These are phyloP conservation scores for Penicillium thymicola DNA, from an alignment of 2,329 filamentous ascomycete species.

Conservation along the genomic window DNA sequence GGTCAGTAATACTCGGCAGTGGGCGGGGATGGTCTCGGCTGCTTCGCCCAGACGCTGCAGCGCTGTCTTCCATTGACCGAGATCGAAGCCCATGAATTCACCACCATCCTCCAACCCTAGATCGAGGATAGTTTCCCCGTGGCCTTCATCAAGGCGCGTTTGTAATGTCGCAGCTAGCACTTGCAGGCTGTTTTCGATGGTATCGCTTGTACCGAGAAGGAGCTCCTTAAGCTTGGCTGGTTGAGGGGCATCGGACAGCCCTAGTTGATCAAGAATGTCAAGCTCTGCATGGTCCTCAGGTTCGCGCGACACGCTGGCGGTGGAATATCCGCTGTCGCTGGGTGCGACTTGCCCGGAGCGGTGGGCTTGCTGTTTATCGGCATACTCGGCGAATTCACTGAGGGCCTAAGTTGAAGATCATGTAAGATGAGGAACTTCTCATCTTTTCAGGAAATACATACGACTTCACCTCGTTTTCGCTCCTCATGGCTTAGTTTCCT, in stretches of 20 bases:
- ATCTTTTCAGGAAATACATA: conserved; percentile 42
- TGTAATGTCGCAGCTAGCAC: conserved; percentile 65
- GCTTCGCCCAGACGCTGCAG: conserved; percentile 63
- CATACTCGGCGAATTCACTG: conserved; percentile 96
- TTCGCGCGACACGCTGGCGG: conserved; percentile 31
- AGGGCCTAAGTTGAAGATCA: conserved; percentile 58
- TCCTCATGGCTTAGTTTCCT: conserved; percentile 68
- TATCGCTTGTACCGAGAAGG: conserved; percentile 56
- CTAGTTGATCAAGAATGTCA: conserved; percentile 78
- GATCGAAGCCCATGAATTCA: conserved; percentile 73
- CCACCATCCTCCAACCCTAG: conserved; percentile 87
- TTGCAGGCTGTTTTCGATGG: conserved; percentile 57
- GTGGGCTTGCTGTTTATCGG: conserved; percentile 81
- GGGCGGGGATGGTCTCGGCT: conserved; percentile 63
- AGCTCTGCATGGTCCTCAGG: conserved; percentile 79
- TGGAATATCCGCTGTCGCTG: conserved; percentile 44
- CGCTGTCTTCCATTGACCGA: conserved; percentile 72
- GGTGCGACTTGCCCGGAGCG: conserved; percentile 38
- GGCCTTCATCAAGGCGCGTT: conserved; percentile 72
- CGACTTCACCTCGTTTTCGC: conserved; percentile 80
- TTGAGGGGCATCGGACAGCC: conserved; percentile 66
- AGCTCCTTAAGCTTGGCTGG: conserved; percentile 69
- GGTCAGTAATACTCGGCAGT: conserved; percentile 81
- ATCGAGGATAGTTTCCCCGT: conserved; percentile 88
- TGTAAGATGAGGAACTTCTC: conserved; percentile 7